phyloP scores from a whole-genome alignment of 805 yeast species.

The Saccharomycopsis guyanensis region DNA sequence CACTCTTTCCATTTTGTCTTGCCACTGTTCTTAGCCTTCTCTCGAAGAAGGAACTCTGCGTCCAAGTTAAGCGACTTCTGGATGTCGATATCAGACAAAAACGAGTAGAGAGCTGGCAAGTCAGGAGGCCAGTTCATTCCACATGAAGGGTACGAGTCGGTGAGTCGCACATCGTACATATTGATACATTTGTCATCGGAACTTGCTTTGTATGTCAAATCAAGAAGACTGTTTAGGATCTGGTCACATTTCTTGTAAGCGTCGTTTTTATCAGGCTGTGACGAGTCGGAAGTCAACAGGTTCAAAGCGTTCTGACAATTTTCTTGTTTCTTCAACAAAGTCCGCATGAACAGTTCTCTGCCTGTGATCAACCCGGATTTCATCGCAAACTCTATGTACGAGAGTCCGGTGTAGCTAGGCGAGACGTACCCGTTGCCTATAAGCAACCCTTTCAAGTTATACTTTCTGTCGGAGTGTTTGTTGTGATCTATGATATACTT shows the following conservation, averaged over 20 bases:
- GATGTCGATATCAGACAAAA: conserved; percentile 42
- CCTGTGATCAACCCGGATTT: conserved; percentile 40
- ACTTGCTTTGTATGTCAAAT: conserved; percentile 26
- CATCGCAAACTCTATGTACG: conserved; percentile 55
- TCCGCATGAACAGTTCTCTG: conserved; percentile 14
- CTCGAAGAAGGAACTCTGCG: conserved; percentile 25
- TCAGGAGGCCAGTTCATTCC: conserved; percentile 81
- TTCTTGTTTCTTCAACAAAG: conserved; percentile 17
- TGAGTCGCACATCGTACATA: conserved; percentile 57
- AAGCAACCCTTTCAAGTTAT: conserved; percentile 46
- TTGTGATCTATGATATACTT: conserved; percentile 38
- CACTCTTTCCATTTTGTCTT: conserved; percentile 71
- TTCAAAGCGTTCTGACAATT: conserved; percentile 18
- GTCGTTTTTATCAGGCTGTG: conserved; percentile 21
- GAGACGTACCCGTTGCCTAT: conserved; percentile 81
- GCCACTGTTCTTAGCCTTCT: conserved; percentile 10
- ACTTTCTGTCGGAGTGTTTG: conserved; percentile 9
- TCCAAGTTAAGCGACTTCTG: conserved; percentile 47
- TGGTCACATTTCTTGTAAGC: conserved; percentile 38
- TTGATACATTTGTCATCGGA: conserved; percentile 33
- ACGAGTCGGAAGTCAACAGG: conserved; percentile 6
- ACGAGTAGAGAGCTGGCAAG: conserved; percentile 43
- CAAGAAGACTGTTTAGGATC: conserved; percentile 27
- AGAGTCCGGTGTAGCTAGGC: conserved; percentile 60
- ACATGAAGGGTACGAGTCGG: conserved; percentile 59